Evolutionary conservation across 768 basidiomycete species (phyloP).

Genomic region (Mycena galericulata): DNA sequence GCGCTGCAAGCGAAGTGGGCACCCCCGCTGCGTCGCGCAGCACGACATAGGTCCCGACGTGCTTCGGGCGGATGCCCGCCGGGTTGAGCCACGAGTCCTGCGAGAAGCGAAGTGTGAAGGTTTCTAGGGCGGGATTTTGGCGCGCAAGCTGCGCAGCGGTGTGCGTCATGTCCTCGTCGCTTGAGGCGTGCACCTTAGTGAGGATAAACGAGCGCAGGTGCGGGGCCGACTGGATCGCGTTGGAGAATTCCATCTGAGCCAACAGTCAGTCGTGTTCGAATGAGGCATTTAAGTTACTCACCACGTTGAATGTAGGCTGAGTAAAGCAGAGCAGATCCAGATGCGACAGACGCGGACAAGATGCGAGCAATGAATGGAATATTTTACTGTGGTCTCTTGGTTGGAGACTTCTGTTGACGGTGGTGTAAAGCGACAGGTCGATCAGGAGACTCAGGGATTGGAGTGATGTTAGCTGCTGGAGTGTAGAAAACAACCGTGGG

Average conservation of each 20-base stretch:
- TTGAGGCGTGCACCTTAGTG: slow-evolving; percentile 51
- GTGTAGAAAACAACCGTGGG: slow-evolving; percentile 44
- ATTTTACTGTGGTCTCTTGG: slow-evolving; percentile 46
- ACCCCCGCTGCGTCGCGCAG: not conserved
- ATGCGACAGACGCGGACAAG: slow-evolving; percentile 47
- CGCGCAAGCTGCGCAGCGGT: slow-evolving; percentile 45
- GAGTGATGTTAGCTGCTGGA: slow-evolving; percentile 45
- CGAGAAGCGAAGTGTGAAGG: slow-evolving; percentile 48
- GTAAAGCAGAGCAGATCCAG: slow-evolving; percentile 51
- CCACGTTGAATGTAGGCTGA: slow-evolving; percentile 50
- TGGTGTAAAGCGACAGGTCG: slow-evolving; percentile 48
- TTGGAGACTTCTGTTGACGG: slow-evolving; percentile 32
- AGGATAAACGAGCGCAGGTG: slow-evolving; percentile 48
- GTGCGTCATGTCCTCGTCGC: slow-evolving; percentile 49
- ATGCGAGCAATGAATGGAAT: slow-evolving; percentile 43
- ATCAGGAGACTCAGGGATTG: slow-evolving; percentile 49
- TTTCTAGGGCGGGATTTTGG: slow-evolving; percentile 47
- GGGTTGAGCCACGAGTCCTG: slow-evolving; percentile 53
- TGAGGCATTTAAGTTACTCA: slow-evolving; percentile 36
- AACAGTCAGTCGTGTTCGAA: slow-evolving; percentile 8
- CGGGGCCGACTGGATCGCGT: slow-evolving; percentile 43
- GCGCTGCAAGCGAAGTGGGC: not conserved
- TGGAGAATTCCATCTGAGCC: slow-evolving; percentile 48
- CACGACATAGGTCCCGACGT: slow-evolving; percentile 48
- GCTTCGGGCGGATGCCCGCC: slow-evolving; percentile 45